These are phyloP conservation scores for Groenewaldozyma sp. DNA, from an alignment of 1,139 yeast species.

Conservation along the genomic window DNA sequence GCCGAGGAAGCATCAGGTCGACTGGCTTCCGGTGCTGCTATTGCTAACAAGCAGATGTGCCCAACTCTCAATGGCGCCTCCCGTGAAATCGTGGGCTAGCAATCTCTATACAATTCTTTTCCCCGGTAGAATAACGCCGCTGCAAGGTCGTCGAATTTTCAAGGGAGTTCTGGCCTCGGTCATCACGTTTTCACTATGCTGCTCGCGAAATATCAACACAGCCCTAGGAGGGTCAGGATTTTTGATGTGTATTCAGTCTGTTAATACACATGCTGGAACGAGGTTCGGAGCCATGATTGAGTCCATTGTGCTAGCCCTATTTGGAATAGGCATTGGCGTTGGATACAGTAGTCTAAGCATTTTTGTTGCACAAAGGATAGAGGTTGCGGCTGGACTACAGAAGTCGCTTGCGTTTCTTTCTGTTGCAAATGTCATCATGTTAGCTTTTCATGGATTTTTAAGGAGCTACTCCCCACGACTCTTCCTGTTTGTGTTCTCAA, in stretches of 20 bases:
- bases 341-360: constrained; percentile 36
- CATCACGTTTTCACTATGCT: constrained; percentile 32
- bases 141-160: constrained; percentile 24
- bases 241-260: constrained; percentile 37
- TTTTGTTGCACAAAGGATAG: constrained; percentile 33
- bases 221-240: constrained; percentile 35
- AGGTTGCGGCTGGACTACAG: constrained; percentile 15
- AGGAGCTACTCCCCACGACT: constrained; percentile 39
- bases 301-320: constrained; percentile 27
- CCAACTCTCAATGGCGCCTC: too few species aligned
- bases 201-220: constrained; percentile 16
- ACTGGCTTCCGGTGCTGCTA: too few species aligned
- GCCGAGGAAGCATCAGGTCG: too few species aligned
- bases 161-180: constrained; percentile 35
- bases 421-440: constrained; percentile 37
- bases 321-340: constrained; percentile 35
- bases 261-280: constrained; percentile 42
- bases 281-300: constrained; percentile 41
- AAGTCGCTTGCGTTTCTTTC: constrained; percentile 37
- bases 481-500: constrained; percentile 38
- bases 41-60: too few species aligned
- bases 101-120: constrained; percentile 5
- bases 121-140: constrained; percentile 10
- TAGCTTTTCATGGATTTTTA: constrained; percentile 41
- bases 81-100: too few species aligned